phyloP scores from a whole-genome alignment of 768 basidiomycete genomes.

The Termitomyces sp. region DNA sequence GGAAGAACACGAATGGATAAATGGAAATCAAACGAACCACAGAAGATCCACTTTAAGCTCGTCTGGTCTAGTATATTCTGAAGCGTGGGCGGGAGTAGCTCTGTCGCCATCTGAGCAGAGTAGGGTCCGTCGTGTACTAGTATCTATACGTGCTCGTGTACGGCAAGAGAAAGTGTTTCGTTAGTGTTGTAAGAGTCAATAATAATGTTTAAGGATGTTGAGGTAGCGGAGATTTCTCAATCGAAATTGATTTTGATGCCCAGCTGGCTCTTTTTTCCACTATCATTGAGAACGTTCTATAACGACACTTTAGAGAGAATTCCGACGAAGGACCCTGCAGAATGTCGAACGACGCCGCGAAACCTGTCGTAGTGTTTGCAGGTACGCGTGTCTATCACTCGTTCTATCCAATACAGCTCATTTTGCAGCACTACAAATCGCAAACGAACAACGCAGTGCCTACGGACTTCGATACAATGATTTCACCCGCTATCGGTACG shows the following conservation, averaged over 20 bases:
- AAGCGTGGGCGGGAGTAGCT: conserved; percentile 77
- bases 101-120: conserved; percentile 46
- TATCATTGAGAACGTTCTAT: conserved; percentile 3
- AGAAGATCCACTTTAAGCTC: conserved; percentile 97
- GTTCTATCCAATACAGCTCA: not conserved
- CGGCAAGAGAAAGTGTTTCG: not conserved
- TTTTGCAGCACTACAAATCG: conserved; percentile 70
- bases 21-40: conserved; percentile 55
- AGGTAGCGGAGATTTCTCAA: not conserved
- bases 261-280: conserved; percentile 5
- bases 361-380: conserved; percentile 31
- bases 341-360: conserved; percentile 28
- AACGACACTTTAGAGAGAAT: conserved; percentile 6
- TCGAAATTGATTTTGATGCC: conserved; percentile 2
- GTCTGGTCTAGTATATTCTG: conserved; percentile 95
- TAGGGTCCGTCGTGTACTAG: not conserved
- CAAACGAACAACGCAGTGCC: conserved; percentile 85
- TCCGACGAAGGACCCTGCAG: conserved; percentile 7
- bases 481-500: conserved; percentile 78
- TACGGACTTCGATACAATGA: conserved; percentile 93
- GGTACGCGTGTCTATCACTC: conserved; percentile 22
- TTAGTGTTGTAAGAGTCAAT: too few relatives aligned
- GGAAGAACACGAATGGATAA: conserved; percentile 2
- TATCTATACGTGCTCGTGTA: not conserved
- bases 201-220: too few relatives aligned